Conservation (phyloP, 768 basidiomycete genomes). For the Hortiboletus flavorubellus region DNA sequence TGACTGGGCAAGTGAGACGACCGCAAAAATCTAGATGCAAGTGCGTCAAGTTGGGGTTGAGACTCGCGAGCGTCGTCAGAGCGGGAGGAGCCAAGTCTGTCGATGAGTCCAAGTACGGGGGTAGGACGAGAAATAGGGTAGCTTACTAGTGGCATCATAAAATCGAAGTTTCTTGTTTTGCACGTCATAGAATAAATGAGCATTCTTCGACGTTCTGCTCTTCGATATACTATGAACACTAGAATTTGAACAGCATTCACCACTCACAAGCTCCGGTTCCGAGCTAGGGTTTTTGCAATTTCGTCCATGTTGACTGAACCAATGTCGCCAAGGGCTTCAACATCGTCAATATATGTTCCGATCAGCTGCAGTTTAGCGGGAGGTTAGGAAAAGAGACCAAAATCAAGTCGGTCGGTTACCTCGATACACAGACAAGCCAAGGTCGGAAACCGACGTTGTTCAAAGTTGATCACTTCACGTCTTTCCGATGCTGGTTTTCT, state of each 20-base stretch:
- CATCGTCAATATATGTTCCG: conserved; percentile 81
- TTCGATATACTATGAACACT: neutral
- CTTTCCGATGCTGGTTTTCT: conserved; percentile 63
- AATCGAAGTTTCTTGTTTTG: conserved; percentile 64
- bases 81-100: conserved; percentile 68
- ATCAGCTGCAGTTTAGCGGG: conserved; percentile 53
- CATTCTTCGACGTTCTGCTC: conserved; percentile 72
- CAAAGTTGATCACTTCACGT: conserved; percentile 63
- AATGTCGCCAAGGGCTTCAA: conserved; percentile 87
- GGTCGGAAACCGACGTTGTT: conserved; percentile 64
- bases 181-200: conserved; percentile 77
- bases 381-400: neutral
- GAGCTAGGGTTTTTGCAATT: conserved; percentile 78
- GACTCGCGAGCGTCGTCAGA: conserved; percentile 63
- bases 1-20: conserved; percentile 61
- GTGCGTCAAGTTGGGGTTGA: conserved; percentile 80
- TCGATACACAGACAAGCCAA: conserved; percentile 81
- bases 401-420: conserved; percentile 35
- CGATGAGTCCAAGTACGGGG: neutral
- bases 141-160: conserved; percentile 88
- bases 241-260: neutral
- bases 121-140: neutral
- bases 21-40: conserved; percentile 88
- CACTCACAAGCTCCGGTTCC: conserved; percentile 77
- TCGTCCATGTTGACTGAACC: conserved; percentile 81